Evolutionary conservation across 139 green algal genomes (phyloP).

Genomic region (Chlamydomonas schloesseri): DNA sequence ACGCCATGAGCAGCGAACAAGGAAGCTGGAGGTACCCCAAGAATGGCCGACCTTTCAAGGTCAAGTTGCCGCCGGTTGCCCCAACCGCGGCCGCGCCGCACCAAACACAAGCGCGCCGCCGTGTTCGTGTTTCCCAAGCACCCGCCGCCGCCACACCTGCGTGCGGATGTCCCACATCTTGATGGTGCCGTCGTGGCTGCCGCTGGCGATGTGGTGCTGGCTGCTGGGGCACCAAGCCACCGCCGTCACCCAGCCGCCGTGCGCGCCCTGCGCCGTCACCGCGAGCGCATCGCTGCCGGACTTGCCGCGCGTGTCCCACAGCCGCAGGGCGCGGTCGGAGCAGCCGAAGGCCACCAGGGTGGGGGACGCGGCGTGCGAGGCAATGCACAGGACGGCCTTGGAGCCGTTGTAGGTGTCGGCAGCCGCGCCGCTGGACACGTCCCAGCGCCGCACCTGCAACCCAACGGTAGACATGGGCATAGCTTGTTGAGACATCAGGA

Average conservation of each 20-base stretch:
- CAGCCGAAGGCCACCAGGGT: constrained; percentile 81
- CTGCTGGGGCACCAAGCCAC: constrained; percentile 76
- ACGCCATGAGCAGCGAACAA: too few relatives aligned
- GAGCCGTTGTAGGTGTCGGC: constrained; percentile 75
- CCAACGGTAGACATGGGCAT: background rate
- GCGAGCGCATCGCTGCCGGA: constrained; percentile 60
- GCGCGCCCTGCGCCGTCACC: constrained; percentile 56
- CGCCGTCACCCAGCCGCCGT: constrained; percentile 78
- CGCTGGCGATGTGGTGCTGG: constrained; percentile 76
- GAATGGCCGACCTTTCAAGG: too few relatives aligned
- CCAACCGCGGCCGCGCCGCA: too few relatives aligned
- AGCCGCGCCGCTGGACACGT: constrained; percentile 62
- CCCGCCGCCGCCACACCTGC: too few relatives aligned
- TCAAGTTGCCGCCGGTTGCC: too few relatives aligned
- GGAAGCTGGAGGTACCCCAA: too few relatives aligned
- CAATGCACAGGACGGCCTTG: constrained; percentile 70
- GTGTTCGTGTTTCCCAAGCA: too few relatives aligned
- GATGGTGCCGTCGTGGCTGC: constrained; percentile 66
- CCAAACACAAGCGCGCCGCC: too few relatives aligned
- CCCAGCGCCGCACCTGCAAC: constrained; percentile 75
- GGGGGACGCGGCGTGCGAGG: constrained; percentile 1
- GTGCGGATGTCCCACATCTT: constrained; percentile 78
- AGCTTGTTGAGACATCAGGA: background rate
- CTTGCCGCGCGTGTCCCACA: constrained; percentile 81
- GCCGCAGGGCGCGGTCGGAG: constrained; percentile 70